Percentiles rank a stretch among this genome's conserved stretches.
Evolutionary conservation across 805 yeast species (phyloP).

Genomic region (Sungouiozyma intestinalis): DNA sequence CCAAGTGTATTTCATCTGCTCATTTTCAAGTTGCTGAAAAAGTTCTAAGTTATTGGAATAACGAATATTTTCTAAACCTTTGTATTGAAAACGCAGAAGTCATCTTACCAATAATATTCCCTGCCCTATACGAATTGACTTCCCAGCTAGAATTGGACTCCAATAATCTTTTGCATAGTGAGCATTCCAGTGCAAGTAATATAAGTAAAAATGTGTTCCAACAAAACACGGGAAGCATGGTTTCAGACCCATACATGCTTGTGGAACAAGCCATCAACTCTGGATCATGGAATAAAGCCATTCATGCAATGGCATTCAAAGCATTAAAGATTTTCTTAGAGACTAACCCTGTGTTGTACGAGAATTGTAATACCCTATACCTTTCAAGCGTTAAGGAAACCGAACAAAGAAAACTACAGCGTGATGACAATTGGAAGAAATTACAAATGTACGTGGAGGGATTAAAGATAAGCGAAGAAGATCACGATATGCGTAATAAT

Average conservation of each 20-base stretch:
- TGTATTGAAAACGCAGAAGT: conserved; percentile 90
- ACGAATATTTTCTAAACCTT: conserved; percentile 82
- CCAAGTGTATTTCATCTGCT: conserved; percentile 86
- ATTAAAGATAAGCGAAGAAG: conserved; percentile 13
- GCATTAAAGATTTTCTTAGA: conserved; percentile 90
- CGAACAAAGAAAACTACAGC: conserved; percentile 47
- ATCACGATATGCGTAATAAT: neutral
- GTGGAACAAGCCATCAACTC: conserved; percentile 34
- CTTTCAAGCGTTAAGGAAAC: conserved; percentile 72
- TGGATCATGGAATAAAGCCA: conserved; percentile 87
- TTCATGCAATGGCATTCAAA: conserved; percentile 80
- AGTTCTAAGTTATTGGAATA: conserved; percentile 87
- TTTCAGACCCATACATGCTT: conserved; percentile 28
- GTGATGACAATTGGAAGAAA: conserved; percentile 61
- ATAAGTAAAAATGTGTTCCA: conserved; percentile 1
- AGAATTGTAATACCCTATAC: conserved; percentile 82
- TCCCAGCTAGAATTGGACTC: conserved; percentile 29
- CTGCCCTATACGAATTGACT: conserved; percentile 80
- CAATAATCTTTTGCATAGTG: conserved; percentile 4
- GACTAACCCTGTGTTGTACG: conserved; percentile 81
- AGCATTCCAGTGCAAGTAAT: neutral
- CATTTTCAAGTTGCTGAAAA: conserved; percentile 97
- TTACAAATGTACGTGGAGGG: conserved; percentile 49
- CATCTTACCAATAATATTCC: conserved; percentile 83
- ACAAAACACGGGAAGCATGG: conserved; percentile 1